phyloP scores from a whole-genome alignment of 2,329 filamentous ascomycete genomes.

The Tolypocladium album region DNA sequence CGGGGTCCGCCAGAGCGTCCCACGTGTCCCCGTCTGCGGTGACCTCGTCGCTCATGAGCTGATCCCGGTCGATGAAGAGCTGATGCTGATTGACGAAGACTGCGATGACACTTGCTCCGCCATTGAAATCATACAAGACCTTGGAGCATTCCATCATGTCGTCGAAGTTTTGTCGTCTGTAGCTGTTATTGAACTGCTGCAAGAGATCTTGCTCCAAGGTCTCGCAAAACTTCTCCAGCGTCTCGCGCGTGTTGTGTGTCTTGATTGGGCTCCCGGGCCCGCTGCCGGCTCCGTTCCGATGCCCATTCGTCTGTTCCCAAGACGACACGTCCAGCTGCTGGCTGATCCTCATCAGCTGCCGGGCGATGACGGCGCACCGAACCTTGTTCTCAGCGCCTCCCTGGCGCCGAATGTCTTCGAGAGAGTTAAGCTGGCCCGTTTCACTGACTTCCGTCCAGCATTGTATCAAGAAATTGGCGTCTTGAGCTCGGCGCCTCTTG shows the following conservation, averaged over 20 bases:
- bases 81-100: constrained; percentile 98
- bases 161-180: constrained; percentile 87
- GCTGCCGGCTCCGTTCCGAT: constrained; percentile 38
- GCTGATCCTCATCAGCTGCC: constrained; percentile 89
- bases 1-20: constrained; percentile 89
- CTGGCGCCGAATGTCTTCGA: constrained; percentile 80
- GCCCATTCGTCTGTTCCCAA: constrained; percentile 54
- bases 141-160: constrained; percentile 97
- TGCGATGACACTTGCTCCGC: constrained; percentile 88
- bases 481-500: constrained; percentile 78
- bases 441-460: constrained; percentile 96
- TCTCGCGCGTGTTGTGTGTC: constrained; percentile 64
- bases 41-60: constrained; percentile 81
- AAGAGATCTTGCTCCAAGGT: constrained; percentile 90
- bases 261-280: constrained; percentile 27
- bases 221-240: constrained; percentile 94
- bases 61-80: constrained; percentile 95
- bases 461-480: constrained; percentile 89
- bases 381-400: constrained; percentile 88
- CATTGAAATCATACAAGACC: constrained; percentile 91
- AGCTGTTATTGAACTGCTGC: constrained; percentile 96
- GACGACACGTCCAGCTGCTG: constrained; percentile 74
- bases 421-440: constrained; percentile 70
- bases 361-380: constrained; percentile 83
- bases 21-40: constrained; percentile 65